Conservation (phyloP, 2,329 filamentous ascomycete species). For the Malbranchea cinnamomea region DNA sequence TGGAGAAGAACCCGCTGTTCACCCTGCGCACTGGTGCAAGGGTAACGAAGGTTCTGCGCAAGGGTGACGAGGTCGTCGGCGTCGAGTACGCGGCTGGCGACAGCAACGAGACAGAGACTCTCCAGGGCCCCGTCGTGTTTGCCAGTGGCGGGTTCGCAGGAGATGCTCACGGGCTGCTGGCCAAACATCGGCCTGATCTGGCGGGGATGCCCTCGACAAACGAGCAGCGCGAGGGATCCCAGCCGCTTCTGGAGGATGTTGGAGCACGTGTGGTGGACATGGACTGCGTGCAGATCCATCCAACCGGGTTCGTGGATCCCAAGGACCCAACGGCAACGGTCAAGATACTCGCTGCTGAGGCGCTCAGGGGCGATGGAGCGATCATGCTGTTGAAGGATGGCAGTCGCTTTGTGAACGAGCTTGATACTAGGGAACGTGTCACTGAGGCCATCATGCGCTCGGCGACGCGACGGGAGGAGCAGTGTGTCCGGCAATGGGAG, state of each 20-base stretch:
- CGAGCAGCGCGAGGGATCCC: constrained; percentile 41
- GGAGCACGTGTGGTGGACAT: constrained; percentile 32
- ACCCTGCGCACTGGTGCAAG: constrained; percentile 37
- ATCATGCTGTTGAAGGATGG: constrained; percentile 35
- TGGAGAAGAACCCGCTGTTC: constrained; percentile 37
- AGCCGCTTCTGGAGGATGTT: constrained; percentile 26
- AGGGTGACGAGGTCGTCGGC: constrained; percentile 30
- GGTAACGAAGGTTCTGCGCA: constrained; percentile 36
- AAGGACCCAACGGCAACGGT: constrained; percentile 30
- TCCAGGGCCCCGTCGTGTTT: constrained; percentile 44
- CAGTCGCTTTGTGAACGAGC: constrained; percentile 46
- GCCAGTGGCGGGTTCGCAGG: constrained; percentile 49
- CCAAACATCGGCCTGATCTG: constrained; percentile 43
- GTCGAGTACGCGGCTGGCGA: constrained; percentile 34
- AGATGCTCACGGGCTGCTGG: constrained; percentile 42
- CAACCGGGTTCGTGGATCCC: constrained; percentile 48
- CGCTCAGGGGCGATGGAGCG: constrained; percentile 48
- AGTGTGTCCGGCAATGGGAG: constrained; percentile 39
- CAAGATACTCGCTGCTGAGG: constrained; percentile 50
- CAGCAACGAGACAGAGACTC: constrained; percentile 18
- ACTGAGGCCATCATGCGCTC: constrained; percentile 37
- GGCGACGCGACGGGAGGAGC: constrained; percentile 14
- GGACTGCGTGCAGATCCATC: constrained; percentile 46
- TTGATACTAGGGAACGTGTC: constrained; percentile 43
- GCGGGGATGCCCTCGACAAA: constrained; percentile 48